Conservation (phyloP, 495 filamentous ascomycete genomes). For the Diplogelasinospora grovesii region DNA sequence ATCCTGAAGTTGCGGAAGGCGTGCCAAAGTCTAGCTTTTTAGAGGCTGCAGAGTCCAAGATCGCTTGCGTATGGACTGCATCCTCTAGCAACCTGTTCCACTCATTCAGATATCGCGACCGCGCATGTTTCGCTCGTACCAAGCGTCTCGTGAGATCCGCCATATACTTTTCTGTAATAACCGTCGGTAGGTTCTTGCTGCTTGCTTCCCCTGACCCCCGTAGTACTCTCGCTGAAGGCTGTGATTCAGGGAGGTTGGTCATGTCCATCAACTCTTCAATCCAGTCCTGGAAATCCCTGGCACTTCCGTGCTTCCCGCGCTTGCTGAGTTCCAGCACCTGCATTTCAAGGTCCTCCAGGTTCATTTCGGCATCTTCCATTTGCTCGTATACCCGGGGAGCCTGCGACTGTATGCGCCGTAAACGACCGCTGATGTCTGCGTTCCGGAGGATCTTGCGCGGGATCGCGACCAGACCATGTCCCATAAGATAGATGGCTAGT, state of each 20-base stretch:
- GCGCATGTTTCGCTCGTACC: conserved; percentile 72
- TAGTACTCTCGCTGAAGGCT: conserved; percentile 35
- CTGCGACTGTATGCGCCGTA: conserved; percentile 67
- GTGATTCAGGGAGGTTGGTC: conserved; percentile 58
- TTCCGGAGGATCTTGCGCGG: conserved; percentile 73
- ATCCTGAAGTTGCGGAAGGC: conserved; percentile 47
- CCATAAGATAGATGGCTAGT: conserved; percentile 93
- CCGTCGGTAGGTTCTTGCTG: conserved; percentile 51
- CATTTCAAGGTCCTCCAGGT: conserved; percentile 71
- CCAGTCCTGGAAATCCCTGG: conserved; percentile 81
- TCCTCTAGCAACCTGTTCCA: conserved; percentile 75
- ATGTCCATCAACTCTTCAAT: conserved; percentile 82
- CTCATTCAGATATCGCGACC: conserved; percentile 71
- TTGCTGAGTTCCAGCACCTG: conserved; percentile 71
- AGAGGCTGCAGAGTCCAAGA: conserved; percentile 75
- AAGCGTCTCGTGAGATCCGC: conserved; percentile 81
- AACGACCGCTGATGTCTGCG: conserved; percentile 61
- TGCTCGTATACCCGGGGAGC: conserved; percentile 82
- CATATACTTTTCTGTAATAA: conserved; percentile 89
- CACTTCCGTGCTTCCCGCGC: conserved; percentile 79
- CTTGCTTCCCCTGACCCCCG: conserved; percentile 33
- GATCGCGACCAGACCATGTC: conserved; percentile 88
- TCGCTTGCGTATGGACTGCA: conserved; percentile 67
- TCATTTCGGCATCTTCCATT: conserved; percentile 74
- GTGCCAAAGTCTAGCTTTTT: conserved; percentile 70